A percentile compares a stretch with the other conserved stretches of the same genome.
Evolutionary conservation across 805 yeast species (phyloP).

Genomic region (Starmera quercuum): DNA sequence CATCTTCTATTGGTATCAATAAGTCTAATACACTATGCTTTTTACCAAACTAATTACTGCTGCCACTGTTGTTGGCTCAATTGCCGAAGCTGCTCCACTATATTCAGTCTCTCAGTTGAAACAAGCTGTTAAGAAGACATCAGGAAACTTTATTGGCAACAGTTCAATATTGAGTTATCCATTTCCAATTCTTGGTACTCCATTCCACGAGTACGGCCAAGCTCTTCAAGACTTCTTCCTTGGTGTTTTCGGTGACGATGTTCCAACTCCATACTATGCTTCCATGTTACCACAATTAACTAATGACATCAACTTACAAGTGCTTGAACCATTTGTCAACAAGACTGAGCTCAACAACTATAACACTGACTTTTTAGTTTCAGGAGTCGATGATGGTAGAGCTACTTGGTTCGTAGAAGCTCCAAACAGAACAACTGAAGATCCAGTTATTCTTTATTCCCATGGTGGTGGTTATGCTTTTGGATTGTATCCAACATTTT

Average conservation of each 20-base stretch:
- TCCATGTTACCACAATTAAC: not conserved
- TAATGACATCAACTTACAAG: not conserved
- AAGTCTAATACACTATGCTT: too few species aligned
- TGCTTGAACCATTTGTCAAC: not conserved
- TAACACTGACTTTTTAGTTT: constrained; percentile 2
- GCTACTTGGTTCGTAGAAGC: constrained; percentile 19
- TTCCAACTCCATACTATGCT: not conserved
- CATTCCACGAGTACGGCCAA: not conserved
- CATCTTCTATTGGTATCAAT: too few species aligned
- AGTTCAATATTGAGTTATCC: not conserved
- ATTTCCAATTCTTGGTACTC: not conserved
- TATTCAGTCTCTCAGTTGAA: too few species aligned
- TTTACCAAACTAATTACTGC: not conserved
- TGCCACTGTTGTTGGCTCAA: not conserved
- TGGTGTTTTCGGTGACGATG: not conserved
- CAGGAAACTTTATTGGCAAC: not conserved
- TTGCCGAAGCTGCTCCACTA: not conserved
- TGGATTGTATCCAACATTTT: constrained; percentile 8
- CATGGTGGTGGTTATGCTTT: constrained; percentile 15
- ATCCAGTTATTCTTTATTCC: constrained; percentile 10
- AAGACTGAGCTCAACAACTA: not conserved
- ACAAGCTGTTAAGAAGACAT: not conserved
- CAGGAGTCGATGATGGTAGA: constrained; percentile 2
- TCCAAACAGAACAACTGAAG: constrained; percentile 12
- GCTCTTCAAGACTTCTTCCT: not conserved